A percentile compares a stretch with the other conserved stretches of the same genome.
These are phyloP conservation scores for Castanospermum australe DNA, from an alignment of 306 rosid species.

Conservation along the genomic window DNA sequence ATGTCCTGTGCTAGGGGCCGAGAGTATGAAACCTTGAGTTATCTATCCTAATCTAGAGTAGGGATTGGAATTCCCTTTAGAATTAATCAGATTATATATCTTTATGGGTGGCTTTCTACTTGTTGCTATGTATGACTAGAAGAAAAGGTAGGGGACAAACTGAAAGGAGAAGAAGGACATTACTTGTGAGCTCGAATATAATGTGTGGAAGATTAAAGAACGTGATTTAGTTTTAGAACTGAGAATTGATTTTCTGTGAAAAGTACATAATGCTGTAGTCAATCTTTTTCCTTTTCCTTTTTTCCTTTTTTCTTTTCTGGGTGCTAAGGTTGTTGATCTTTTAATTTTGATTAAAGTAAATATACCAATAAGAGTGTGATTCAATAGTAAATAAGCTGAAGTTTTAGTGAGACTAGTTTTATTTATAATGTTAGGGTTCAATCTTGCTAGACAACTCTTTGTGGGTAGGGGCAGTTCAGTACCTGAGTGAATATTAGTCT, in stretches of 20 bases:
- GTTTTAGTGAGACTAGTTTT: no score
- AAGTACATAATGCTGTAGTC: not conserved
- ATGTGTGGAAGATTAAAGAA: not conserved
- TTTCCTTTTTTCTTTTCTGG: not conserved
- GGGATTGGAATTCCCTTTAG: slow-evolving; percentile 12
- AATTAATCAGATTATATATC: not conserved
- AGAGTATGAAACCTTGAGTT: not conserved
- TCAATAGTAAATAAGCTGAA: no score
- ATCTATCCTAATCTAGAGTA: not conserved
- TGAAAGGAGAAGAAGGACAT: not conserved
- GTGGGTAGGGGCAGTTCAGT: no score
- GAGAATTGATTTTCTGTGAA: not conserved
- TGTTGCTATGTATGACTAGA: not conserved
- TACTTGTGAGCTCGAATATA: not conserved
- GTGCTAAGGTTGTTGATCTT: not conserved
- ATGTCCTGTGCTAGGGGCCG: not conserved
- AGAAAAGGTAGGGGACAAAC: not conserved
- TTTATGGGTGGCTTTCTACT: not conserved
- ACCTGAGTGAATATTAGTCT: no score
- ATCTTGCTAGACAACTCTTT: no score
- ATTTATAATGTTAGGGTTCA: no score
- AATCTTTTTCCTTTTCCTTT: not conserved
- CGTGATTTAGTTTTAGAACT: not conserved
- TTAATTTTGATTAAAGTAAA: no score
- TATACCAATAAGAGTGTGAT: no score